phyloP scores from a whole-genome alignment of 1,284 basidiomycete genomes.

The Lentinus polychrous region DNA sequence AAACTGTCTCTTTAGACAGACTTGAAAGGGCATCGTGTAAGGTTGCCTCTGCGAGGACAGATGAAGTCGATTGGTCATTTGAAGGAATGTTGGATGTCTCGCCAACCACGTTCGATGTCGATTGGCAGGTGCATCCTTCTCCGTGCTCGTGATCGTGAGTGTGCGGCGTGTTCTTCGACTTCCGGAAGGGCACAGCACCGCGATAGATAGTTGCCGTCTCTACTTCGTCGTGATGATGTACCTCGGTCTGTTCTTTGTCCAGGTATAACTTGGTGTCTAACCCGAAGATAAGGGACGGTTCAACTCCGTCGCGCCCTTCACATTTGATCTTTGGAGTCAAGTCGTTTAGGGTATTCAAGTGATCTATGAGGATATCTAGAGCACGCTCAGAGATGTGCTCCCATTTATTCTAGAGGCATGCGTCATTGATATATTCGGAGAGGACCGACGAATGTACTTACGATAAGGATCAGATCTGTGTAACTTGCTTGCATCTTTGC shows the following conservation, averaged over 20 bases:
- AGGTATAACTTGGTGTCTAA: conserved; percentile 74
- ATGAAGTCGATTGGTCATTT: conserved; percentile 11
- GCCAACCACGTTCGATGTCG: neutral
- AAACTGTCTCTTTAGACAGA: conserved; percentile 63
- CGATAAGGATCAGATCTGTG: conserved; percentile 82
- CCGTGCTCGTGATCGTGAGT: conserved; percentile 27
- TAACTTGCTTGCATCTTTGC: conserved; percentile 93
- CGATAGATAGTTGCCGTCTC: conserved; percentile 63
- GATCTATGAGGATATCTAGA: conserved; percentile 77
- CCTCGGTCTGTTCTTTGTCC: conserved; percentile 24
- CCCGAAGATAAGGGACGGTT: conserved; percentile 76
- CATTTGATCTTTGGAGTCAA: conserved; percentile 77
- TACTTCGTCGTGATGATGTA: conserved; percentile 71
- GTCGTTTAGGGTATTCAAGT: conserved; percentile 85
- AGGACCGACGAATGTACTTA: conserved; percentile 30
- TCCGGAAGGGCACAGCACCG: conserved; percentile 24
- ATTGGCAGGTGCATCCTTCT: conserved; percentile 2
- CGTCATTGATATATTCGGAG: neutral
- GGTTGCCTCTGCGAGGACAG: neutral
- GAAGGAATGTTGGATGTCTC: conserved; percentile 6
- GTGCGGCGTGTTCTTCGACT: conserved; percentile 11
- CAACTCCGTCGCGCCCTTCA: conserved; percentile 55
- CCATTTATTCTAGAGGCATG: conserved; percentile 73
- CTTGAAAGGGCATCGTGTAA: conserved; percentile 40
- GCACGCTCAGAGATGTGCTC: conserved; percentile 72